phyloP scores from a whole-genome alignment of 2,329 filamentous ascomycete genomes.

The Plectosphaerella cucumerina region DNA sequence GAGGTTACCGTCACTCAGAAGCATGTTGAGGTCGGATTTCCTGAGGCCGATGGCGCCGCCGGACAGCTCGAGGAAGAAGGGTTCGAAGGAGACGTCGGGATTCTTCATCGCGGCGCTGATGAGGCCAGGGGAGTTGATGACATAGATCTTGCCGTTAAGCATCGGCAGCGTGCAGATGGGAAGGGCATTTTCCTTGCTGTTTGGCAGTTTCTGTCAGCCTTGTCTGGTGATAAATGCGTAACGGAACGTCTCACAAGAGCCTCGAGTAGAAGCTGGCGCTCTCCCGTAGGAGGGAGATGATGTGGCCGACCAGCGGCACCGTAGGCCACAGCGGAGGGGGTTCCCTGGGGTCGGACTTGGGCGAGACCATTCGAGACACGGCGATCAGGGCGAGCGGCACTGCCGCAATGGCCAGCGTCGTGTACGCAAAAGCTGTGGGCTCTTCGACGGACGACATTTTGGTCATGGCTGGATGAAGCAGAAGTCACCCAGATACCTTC shows the following conservation, averaged over 20 bases:
- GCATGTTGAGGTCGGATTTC: slow-evolving; percentile 14
- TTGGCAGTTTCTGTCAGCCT: too few species aligned
- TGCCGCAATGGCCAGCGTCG: not conserved
- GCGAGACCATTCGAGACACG: slow-evolving; percentile 5
- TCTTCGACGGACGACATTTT: not conserved
- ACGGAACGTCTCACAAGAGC: slow-evolving; percentile 34
- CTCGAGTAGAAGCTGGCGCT: slow-evolving; percentile 29
- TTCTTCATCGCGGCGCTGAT: slow-evolving; percentile 35
- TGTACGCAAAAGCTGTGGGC: not conserved
- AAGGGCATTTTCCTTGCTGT: slow-evolving; percentile 17
- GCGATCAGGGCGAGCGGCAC: not conserved
- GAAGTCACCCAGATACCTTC: not conserved
- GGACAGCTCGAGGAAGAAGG: slow-evolving; percentile 31
- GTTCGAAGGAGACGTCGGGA: slow-evolving; percentile 38
- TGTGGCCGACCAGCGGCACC: slow-evolving; percentile 41
- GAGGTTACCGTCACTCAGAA: too few species aligned
- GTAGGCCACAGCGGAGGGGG: slow-evolving; percentile 34
- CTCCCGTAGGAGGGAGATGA: slow-evolving; percentile 34
- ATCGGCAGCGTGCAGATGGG: slow-evolving; percentile 41
- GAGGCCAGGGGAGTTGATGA: slow-evolving; percentile 36
- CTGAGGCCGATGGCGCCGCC: slow-evolving; percentile 31
- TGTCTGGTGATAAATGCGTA: too few species aligned
- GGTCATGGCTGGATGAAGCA: not conserved
- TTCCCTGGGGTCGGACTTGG: slow-evolving; percentile 27
- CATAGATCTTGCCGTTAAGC: slow-evolving; percentile 37